Evolutionary conservation across 139 green algal genomes (phyloP), one percentile per base, ranked within the genome.

Genomic region (Chlamydomonas eustigma): DNA sequence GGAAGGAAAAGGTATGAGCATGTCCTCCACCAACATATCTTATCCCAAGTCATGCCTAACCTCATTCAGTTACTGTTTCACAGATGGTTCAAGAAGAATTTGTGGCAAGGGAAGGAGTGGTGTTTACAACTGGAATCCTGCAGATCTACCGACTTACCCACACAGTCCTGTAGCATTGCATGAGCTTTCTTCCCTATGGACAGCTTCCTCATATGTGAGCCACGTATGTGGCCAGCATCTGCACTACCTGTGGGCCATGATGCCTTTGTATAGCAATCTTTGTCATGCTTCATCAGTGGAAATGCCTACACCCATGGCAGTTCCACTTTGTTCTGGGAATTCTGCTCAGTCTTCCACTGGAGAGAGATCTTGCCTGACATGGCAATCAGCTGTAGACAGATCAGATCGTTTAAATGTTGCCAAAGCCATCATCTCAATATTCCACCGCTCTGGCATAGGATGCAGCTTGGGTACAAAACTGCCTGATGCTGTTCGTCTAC

Each of bases 401-500:
- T 28, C 8, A 32, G 65, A 39, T 6, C 65, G 65, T 6, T 34
- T 72, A 34, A 34, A 4, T 12, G 4, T 50, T 33, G 65, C 65
- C 33, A 33, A 39, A 12, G 32, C 33, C 24, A 72, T 72, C 31
- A 39, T 72, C 28, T 4, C 4, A 6, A 31, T 72, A 34, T 34
- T 72, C 33, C 8, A n/a, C 8, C 3, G 22, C 33, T 34, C 33
- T 31, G 28, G 65, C 33, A 33, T 72, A 34, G 22, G 44, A 6
- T 28, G 32, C 18, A 34, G 33, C 33, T 34, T 72, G 33, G 65
- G 65, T 34, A 4, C 65, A 33, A 38, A 39, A 34, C 34, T 72
- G 33, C 33, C 65, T 3, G 31, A 72, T 39, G 65, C 65, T 18
- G 65, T 72, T 4, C 65, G 65, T 22, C 65, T 72, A 34, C 65